Evolutionary conservation across 31 red algal species (phyloP).

Genomic region (Odonthalia washingtoniensis): DNA sequence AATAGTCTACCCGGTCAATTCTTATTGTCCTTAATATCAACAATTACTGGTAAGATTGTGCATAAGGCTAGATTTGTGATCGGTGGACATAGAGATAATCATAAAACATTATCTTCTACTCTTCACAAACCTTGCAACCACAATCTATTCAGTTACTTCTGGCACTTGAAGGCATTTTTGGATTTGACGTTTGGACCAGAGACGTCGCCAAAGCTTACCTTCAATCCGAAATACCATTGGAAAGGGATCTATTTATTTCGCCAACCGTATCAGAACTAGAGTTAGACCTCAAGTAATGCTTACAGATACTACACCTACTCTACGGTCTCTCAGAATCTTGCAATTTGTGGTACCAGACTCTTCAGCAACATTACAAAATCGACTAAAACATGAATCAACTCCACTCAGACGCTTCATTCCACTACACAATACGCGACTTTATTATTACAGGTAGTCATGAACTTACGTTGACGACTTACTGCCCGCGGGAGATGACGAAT

Average conservation of each 20-base stretch:
- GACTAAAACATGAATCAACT: too few species aligned
- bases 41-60: background rate
- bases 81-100: conserved; percentile 9
- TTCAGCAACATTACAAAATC: too few species aligned
- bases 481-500: too few species aligned
- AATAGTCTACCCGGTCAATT: conserved; percentile 15
- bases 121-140: background rate
- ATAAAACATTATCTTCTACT: conserved; percentile 16
- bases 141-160: background rate
- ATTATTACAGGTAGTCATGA: too few species aligned
- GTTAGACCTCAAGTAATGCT: conserved; percentile 42
- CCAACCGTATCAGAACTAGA: background rate
- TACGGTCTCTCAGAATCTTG: too few species aligned
- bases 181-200: background rate
- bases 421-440: too few species aligned
- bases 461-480: too few species aligned
- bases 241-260: too few species aligned
- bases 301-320: conserved; percentile 30
- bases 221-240: too few species aligned
- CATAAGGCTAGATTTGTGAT: conserved; percentile 30
- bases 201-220: too few species aligned
- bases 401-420: too few species aligned
- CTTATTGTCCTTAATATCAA: background rate
- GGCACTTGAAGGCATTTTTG: background rate
- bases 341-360: too few species aligned